phyloP scores from a whole-genome alignment of 2,329 filamentous ascomycete genomes.

The Metarhizium guizhouense region DNA sequence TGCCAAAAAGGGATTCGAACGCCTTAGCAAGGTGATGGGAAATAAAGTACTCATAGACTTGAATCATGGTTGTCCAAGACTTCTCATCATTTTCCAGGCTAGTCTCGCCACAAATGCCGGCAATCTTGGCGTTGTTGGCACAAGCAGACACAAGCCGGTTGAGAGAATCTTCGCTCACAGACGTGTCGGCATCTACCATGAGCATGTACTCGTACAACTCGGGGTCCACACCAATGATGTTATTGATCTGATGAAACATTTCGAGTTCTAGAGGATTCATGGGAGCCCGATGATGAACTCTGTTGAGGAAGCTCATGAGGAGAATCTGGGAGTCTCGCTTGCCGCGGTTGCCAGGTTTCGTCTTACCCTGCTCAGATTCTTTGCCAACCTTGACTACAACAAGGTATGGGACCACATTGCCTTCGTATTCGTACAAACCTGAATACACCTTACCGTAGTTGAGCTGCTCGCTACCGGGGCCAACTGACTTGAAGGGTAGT shows the following conservation, averaged over 20 bases:
- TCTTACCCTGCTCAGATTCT: constrained; percentile 81
- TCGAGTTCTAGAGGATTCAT: constrained; percentile 97
- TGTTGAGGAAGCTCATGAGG: constrained; percentile 95
- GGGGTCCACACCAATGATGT: constrained; percentile 95
- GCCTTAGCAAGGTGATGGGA: constrained; percentile 95
- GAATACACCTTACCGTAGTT: constrained; percentile 99
- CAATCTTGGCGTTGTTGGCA: constrained; percentile 90
- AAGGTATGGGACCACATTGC: constrained; percentile 92
- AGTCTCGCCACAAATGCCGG: constrained; percentile 95
- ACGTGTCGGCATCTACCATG: constrained; percentile 97
- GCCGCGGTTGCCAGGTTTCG: constrained; percentile 94
- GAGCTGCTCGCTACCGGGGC: constrained; percentile 79
- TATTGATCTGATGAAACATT: constrained; percentile 99
- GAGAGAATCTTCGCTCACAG: constrained; percentile 82
- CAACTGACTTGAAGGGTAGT: constrained; percentile 88
- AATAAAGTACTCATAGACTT: constrained; percentile 99
- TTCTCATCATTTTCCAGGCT: constrained; percentile 91
- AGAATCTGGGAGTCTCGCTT: constrained; percentile 97
- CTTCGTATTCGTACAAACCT: constrained; percentile 93
- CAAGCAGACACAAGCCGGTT: constrained; percentile 90
- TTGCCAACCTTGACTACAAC: constrained; percentile 97
- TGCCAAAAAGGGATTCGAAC: constrained; percentile 95
- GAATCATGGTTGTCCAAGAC: constrained; percentile 99
- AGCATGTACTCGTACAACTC: constrained; percentile 95
- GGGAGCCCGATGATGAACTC: constrained; percentile 84